Evolutionary conservation across 257 asterid species (phyloP).

Genomic region (Solanum stenotomum): DNA sequence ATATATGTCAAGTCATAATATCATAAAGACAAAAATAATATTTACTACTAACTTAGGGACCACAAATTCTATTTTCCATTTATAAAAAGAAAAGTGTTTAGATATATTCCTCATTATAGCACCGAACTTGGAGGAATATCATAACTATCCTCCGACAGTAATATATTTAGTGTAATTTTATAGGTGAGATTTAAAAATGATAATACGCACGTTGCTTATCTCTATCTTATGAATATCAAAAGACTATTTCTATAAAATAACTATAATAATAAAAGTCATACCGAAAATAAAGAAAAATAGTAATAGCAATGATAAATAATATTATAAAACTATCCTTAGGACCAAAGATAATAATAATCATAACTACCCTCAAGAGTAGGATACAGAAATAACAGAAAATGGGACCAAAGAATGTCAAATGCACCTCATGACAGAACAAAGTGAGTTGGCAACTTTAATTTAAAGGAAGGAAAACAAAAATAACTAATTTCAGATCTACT

Average conservation of each 20-base stretch:
- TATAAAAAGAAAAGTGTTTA: not conserved
- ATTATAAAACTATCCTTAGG: not conserved
- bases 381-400: not conserved
- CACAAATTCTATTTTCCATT: not conserved
- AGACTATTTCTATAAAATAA: too few relatives aligned
- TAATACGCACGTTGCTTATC: too few relatives aligned
- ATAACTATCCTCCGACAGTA: fast-evolving
- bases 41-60: not conserved
- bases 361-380: not conserved
- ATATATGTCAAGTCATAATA: not conserved
- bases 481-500: not conserved
- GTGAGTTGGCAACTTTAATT: not conserved
- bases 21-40: not conserved
- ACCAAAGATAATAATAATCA: not conserved
- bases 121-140: not conserved
- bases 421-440: not conserved
- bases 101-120: not conserved
- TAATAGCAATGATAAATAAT: too few relatives aligned
- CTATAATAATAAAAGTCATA: too few relatives aligned
- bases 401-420: not conserved
- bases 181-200: too few relatives aligned
- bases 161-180: too few relatives aligned
- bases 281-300: too few relatives aligned
- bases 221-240: too few relatives aligned
- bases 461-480: not conserved